A percentile compares a stretch with the other conserved stretches of the same genome.
phyloP scores from a whole-genome alignment of 192 early-diverging fungal genomes.

The Rhizoclosmatium sp. region DNA sequence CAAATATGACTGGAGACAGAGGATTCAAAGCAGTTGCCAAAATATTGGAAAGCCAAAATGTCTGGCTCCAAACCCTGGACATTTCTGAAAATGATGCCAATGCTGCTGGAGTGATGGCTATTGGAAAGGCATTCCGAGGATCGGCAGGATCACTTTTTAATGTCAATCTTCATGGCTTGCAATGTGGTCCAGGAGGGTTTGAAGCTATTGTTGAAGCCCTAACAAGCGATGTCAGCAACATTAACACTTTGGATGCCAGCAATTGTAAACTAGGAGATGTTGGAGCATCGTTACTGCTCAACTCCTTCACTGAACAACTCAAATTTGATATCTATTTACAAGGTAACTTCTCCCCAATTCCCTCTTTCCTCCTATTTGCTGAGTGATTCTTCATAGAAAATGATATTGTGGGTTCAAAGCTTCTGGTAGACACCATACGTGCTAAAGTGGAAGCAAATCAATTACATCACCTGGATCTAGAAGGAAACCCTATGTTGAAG shows the following conservation, averaged over 20 bases:
- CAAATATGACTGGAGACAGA: constrained; percentile 1
- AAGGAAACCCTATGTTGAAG: no score
- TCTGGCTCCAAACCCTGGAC: no score
- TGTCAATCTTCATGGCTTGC: background rate
- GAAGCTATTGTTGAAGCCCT: constrained; percentile 10
- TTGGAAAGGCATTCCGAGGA: background rate
- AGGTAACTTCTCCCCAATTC: no score
- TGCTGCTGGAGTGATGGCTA: background rate
- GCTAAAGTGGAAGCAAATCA: no score
- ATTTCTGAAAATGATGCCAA: background rate
- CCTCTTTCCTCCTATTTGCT: no score
- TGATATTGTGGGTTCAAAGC: no score
- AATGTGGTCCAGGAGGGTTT: constrained; percentile 10
- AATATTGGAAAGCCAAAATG: background rate
- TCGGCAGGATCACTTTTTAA: background rate
- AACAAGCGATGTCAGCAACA: background rate
- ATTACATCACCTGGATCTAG: no score
- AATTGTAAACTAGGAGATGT: background rate
- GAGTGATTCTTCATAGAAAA: no score
- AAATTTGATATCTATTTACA: no score
- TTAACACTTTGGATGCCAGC: background rate
- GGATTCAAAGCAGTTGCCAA: background rate
- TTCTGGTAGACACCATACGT: no score
- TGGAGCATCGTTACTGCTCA: background rate
- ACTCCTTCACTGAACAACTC: no score